phyloP scores from a whole-genome alignment of 371 early-diverging fungal species.

The Chytridiales sp. region DNA sequence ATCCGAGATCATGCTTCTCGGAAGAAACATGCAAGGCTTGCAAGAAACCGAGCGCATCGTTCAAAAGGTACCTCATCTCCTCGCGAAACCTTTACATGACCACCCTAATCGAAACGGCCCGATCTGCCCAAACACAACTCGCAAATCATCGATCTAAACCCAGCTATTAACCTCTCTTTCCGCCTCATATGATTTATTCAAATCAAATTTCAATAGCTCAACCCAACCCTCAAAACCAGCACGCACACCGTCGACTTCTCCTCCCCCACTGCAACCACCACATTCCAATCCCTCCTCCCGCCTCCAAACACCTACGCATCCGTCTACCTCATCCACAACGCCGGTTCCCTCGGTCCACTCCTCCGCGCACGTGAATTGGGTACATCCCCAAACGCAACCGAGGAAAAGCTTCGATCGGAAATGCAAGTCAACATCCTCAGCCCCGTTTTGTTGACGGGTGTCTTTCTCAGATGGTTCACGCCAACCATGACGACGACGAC shows the following conservation, averaged over 20 bases:
- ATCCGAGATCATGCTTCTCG: too few species aligned
- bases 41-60: too few species aligned
- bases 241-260: slow-evolving; percentile 26
- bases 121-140: too few species aligned
- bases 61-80: too few species aligned
- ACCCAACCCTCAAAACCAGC: too few species aligned
- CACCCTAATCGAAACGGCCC: too few species aligned
- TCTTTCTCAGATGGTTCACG: slow-evolving; percentile 41
- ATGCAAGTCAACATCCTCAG: slow-evolving; percentile 30
- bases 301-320: slow-evolving; percentile 22
- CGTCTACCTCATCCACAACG: slow-evolving; percentile 70
- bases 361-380: slow-evolving; percentile 47
- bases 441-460: slow-evolving; percentile 37
- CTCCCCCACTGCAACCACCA: slow-evolving; percentile 20
- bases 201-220: too few species aligned
- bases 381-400: slow-evolving; percentile 55
- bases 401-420: slow-evolving; percentile 55
- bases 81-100: too few species aligned
- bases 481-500: slow-evolving; percentile 19
- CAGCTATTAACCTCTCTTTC: too few species aligned
- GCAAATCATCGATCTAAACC: too few species aligned
- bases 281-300: slow-evolving; percentile 42
- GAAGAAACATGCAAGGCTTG: too few species aligned
- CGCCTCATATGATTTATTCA: too few species aligned
- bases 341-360: slow-evolving; percentile 78